Percentiles rank a stretch among this genome's conserved stretches.
These are phyloP conservation scores for Fusarium ramigenum DNA, from an alignment of 2,329 filamentous ascomycete genomes.

Conservation along the genomic window DNA sequence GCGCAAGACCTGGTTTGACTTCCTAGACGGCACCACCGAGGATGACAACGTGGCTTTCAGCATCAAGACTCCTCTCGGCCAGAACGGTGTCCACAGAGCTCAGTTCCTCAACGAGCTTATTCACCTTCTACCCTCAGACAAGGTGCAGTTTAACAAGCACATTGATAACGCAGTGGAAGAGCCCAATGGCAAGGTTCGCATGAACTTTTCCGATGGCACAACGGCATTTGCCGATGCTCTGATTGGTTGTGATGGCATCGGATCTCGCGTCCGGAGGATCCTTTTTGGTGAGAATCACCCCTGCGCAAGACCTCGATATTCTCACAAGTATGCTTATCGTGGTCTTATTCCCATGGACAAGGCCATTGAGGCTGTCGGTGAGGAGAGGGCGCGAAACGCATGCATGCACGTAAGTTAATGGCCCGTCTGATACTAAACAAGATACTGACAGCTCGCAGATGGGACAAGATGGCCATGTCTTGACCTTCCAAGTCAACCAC, in stretches of 20 bases:
- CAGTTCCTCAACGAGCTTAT: constrained; percentile 53
- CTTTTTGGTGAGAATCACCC: constrained; percentile 56
- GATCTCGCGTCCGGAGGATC: constrained; percentile 60
- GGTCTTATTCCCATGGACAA: constrained; percentile 58
- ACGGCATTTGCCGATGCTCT: constrained; percentile 52
- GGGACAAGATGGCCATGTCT: constrained; percentile 63
- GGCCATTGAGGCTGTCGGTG: constrained; percentile 59
- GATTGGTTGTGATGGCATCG: constrained; percentile 73
- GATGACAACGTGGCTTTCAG: constrained; percentile 13
- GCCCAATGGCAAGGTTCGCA: constrained; percentile 32
- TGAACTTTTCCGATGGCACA: constrained; percentile 54
- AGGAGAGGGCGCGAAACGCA: constrained; percentile 44
- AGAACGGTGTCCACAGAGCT: constrained; percentile 49
- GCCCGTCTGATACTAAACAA: fast-evolving
- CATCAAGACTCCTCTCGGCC: constrained; percentile 39
- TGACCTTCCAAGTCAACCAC: constrained; percentile 67
- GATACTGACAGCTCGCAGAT: constrained; percentile 32
- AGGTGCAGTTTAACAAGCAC: constrained; percentile 48
- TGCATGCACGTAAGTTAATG: constrained; percentile 39
- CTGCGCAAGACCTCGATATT: constrained; percentile 55
- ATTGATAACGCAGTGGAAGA: constrained; percentile 46
- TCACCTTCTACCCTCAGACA: constrained; percentile 48
- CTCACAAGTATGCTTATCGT: constrained; percentile 68
- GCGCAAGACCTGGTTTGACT: constrained; percentile 40
- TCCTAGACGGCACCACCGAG: constrained; percentile 31